Conservation (phyloP, 2,329 filamentous ascomycete species). For the Lachnellula occidentalis region DNA sequence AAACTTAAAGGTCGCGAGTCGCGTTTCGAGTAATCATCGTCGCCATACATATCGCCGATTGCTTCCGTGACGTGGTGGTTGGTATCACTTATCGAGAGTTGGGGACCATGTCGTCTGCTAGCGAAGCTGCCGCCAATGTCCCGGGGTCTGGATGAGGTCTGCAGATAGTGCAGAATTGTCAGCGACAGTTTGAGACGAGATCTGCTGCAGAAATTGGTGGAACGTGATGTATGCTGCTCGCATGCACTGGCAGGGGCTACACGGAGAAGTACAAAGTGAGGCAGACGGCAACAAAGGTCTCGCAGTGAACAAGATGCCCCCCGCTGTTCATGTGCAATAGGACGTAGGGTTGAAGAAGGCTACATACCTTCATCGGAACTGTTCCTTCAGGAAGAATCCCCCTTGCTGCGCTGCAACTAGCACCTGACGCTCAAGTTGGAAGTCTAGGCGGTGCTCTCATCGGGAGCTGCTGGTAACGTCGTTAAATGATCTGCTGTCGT, state of each 20-base stretch:
- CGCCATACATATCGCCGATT: slow-evolving; percentile 68
- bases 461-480: slow-evolving; percentile 19
- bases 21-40: slow-evolving; percentile 46
- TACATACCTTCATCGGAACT: slow-evolving; percentile 30
- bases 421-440: slow-evolving; percentile 26
- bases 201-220: slow-evolving; percentile 11
- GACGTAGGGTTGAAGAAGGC: slow-evolving; percentile 3
- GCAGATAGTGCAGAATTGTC: slow-evolving; percentile 16
- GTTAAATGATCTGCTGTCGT: slow-evolving; percentile 1
- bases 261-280: slow-evolving; percentile 1
- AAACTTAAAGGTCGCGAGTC: slow-evolving; percentile 57
- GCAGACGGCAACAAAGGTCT: slow-evolving; percentile 7
- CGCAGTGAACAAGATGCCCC: not conserved
- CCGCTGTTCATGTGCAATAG: not conserved
- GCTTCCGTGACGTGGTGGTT: slow-evolving; percentile 72
- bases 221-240: slow-evolving; percentile 13
- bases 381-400: slow-evolving; percentile 21
- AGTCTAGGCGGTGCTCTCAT: slow-evolving; percentile 26
- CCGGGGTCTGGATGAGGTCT: slow-evolving; percentile 33
- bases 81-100: slow-evolving; percentile 55
- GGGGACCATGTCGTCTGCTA: slow-evolving; percentile 29
- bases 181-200: slow-evolving; percentile 15
- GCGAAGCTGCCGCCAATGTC: slow-evolving; percentile 32
- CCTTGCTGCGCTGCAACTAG: slow-evolving; percentile 27
- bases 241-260: slow-evolving; percentile 15